Conservation (phyloP, 2,329 filamentous ascomycete genomes). For the Beauveria asiatica region DNA sequence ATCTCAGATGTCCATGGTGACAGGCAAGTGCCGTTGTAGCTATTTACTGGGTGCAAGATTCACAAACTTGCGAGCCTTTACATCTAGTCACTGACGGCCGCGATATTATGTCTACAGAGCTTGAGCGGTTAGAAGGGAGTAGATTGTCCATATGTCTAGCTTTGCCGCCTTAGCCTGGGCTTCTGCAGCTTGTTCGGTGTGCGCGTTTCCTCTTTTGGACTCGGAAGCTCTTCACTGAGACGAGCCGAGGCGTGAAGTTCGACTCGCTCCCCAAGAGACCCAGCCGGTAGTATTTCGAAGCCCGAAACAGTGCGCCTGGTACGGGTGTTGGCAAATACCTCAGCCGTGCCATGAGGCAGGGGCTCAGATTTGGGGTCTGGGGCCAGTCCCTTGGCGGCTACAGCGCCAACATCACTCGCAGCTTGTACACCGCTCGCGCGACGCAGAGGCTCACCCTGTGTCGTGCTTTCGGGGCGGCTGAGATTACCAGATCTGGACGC, state of each 20-base stretch:
- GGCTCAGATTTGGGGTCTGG: neutral
- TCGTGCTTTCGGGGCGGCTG: neutral
- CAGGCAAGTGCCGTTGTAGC: neutral
- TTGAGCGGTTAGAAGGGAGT: neutral
- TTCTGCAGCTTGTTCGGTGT: slow-evolving; percentile 8
- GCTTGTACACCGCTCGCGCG: neutral
- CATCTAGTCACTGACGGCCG: neutral
- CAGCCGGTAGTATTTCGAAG: slow-evolving; percentile 11
- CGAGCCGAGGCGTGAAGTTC: neutral
- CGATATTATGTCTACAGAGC: neutral
- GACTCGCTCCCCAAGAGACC: slow-evolving; percentile 2
- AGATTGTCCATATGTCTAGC: neutral
- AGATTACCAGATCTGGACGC: neutral
- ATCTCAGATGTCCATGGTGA: neutral
- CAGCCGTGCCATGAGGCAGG: neutral
- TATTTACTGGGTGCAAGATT: neutral
- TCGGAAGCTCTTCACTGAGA: neutral
- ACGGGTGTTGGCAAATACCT: slow-evolving; percentile 7
- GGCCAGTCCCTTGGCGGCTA: neutral
- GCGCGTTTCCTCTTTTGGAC: neutral
- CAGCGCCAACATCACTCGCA: neutral
- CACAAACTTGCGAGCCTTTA: neutral
- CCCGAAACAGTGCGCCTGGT: neutral
- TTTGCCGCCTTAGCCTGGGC: neutral
- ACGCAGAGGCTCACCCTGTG: neutral